Evolutionary conservation across 805 yeast species (phyloP), one percentile per base, ranked within the genome.

Genomic region (Metschnikowia cerradonensis): DNA sequence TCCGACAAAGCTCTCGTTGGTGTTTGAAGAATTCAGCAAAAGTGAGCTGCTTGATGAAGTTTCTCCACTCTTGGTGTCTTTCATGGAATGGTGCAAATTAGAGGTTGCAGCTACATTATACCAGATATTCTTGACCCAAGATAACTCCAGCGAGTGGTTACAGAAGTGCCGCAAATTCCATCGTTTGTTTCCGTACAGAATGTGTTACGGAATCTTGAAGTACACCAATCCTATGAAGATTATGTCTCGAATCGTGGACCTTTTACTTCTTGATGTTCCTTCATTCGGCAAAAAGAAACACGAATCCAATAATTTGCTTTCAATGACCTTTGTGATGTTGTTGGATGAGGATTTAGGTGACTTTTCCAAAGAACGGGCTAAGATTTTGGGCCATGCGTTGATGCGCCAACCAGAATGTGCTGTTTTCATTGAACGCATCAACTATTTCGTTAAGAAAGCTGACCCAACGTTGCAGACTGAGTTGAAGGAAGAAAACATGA

Each of bases 151-250:
- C 52, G 96, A 89, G 58, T 72, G 88, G 58, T 83, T 86, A 59
- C 76, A 79, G 11, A 90, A 89, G 61, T 71, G 87, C 32, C 81
- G 82, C 55, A 80, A 84, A 51, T 69, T 94, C 37, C 97, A 92
- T 68, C 70, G 76, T 32, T 62, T 89, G 52, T 81, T 92, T 70
- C 99, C 98, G 0, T 94, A 92, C 65, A 70, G 78, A 1, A 63
- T 92, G 34, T 80, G 91, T 66, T 83, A 84, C 40, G 88, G 88
- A 19, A 86, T 92, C 20, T 67, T 94, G 61, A 79, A 83, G 61
- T 82, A 86, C 52, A 89, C 98, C 0, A 92, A 92, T 62, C 98
- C 99, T 2, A 81, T 90, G 68, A 80, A 85, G 39, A 83, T 92
- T 26, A 82, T 89, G 71, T 87, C 90, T 53, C 81, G 84, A 20